Conservation (phyloP, 495 filamentous ascomycete species). For the Niebla homalea region DNA sequence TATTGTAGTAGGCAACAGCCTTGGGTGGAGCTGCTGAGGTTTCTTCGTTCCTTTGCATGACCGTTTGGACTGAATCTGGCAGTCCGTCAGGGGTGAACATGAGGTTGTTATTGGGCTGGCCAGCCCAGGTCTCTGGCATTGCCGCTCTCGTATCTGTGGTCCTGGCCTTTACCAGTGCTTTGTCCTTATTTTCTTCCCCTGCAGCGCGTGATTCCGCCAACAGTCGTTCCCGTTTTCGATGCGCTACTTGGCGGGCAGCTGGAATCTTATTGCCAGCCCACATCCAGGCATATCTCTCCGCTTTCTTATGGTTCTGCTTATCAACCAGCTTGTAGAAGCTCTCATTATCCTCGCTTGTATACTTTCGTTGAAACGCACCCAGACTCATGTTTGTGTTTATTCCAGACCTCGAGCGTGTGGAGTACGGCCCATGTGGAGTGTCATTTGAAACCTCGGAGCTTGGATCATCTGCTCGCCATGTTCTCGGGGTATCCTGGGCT, state of each 20-base stretch:
- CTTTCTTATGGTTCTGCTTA: slow-evolving; percentile 71
- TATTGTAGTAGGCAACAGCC: slow-evolving; percentile 71
- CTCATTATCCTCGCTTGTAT: slow-evolving; percentile 95
- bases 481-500: slow-evolving; percentile 36
- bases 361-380: slow-evolving; percentile 74
- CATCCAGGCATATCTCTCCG: slow-evolving; percentile 75
- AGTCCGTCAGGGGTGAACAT: slow-evolving; percentile 70
- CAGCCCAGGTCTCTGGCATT: slow-evolving; percentile 63
- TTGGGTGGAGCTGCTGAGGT: slow-evolving; percentile 66
- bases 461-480: slow-evolving; percentile 55
- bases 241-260: slow-evolving; percentile 70
- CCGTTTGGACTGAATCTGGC: slow-evolving; percentile 54
- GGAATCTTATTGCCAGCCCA: slow-evolving; percentile 83
- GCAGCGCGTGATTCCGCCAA: slow-evolving; percentile 31
- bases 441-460: slow-evolving; percentile 39
- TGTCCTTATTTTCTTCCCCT: slow-evolving; percentile 23
- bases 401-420: slow-evolving; percentile 25
- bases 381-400: slow-evolving; percentile 72
- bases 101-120: slow-evolving; percentile 61
- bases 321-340: slow-evolving; percentile 87
- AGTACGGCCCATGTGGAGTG: slow-evolving; percentile 14
- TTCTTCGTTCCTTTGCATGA: slow-evolving; percentile 50
- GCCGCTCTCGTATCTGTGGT: slow-evolving; percentile 57
- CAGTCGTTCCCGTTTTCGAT: slow-evolving; percentile 56
- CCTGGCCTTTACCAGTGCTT: slow-evolving; percentile 40